Evolutionary conservation across 257 asterid genomes (phyloP).

Genomic region (Solanum acaule): DNA sequence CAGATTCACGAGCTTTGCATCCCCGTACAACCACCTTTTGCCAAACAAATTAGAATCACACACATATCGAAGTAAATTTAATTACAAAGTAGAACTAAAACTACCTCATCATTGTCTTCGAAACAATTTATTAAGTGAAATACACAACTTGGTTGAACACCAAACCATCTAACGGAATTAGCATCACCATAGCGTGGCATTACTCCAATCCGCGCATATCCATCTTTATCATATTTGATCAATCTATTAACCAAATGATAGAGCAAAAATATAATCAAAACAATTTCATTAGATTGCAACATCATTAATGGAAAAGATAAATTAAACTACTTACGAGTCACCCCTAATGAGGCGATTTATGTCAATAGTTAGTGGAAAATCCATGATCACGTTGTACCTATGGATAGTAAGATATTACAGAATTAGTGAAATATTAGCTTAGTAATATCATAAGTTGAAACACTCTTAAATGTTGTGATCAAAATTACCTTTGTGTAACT

Average conservation of each 20-base stretch:
- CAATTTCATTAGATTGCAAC: background rate
- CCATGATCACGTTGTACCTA: constrained; percentile 59
- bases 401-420: background rate
- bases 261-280: background rate
- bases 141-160: constrained; percentile 43
- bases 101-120: constrained; percentile 52
- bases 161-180: constrained; percentile 54
- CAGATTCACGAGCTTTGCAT: constrained; percentile 40
- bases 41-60: background rate
- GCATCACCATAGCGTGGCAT: constrained; percentile 80
- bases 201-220: constrained; percentile 57
- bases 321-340: background rate
- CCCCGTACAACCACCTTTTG: constrained; percentile 44
- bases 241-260: constrained; percentile 16
- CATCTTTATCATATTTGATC: constrained; percentile 32
- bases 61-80: background rate
- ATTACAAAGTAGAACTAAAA: background rate
- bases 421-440: background rate
- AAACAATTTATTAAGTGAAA: constrained; percentile 66
- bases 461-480: background rate
- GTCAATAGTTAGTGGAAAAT: constrained; percentile 52
- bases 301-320: background rate
- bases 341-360: constrained; percentile 27
- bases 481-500: constrained; percentile 33
- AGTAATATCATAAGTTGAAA: background rate